These are phyloP conservation scores for Colletotrichum tropicicola DNA, from an alignment of 2,329 filamentous ascomycete species.

Conservation along the genomic window DNA sequence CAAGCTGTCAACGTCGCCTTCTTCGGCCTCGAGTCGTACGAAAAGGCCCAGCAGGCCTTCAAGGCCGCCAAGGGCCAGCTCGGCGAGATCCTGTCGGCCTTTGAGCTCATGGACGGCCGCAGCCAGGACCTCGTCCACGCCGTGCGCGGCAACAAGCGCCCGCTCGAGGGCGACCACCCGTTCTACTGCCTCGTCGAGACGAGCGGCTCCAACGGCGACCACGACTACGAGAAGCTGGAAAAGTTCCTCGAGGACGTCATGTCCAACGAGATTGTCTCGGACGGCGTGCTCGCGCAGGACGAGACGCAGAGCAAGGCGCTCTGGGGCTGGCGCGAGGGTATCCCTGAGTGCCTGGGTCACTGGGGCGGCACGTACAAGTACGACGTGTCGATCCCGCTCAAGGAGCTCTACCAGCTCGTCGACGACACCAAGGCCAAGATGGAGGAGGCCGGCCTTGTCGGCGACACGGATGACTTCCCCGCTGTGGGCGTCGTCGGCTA, in stretches of 20 bases:
- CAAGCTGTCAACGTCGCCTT: slow-evolving; percentile 94
- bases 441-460: slow-evolving; percentile 77
- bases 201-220: slow-evolving; percentile 91
- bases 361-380: slow-evolving; percentile 99
- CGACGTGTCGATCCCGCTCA: slow-evolving; percentile 91
- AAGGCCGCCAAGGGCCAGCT: slow-evolving; percentile 88
- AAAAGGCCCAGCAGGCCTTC: slow-evolving; percentile 88
- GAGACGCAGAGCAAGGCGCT: slow-evolving; percentile 87
- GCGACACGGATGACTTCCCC: slow-evolving; percentile 77
- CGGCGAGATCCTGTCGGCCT: slow-evolving; percentile 94
- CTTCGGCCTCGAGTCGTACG: slow-evolving; percentile 89
- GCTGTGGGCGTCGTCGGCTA: slow-evolving; percentile 94
- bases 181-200: slow-evolving; percentile 99
- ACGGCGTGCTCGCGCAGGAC: slow-evolving; percentile 92
- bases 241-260: slow-evolving; percentile 92
- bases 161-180: slow-evolving; percentile 83
- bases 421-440: slow-evolving; percentile 83
- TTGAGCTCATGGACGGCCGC: slow-evolving; percentile 93
- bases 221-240: slow-evolving; percentile 92
- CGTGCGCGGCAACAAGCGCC: slow-evolving; percentile 80
- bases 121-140: slow-evolving; percentile 81
- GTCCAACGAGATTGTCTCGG: slow-evolving; percentile 83
- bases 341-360: slow-evolving; percentile 88
- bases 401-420: slow-evolving; percentile 88
- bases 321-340: slow-evolving; percentile 94